Base-by-base conservation (phyloP, 768 basidiomycete genomes). In the Boletus reticulatus region DNA sequence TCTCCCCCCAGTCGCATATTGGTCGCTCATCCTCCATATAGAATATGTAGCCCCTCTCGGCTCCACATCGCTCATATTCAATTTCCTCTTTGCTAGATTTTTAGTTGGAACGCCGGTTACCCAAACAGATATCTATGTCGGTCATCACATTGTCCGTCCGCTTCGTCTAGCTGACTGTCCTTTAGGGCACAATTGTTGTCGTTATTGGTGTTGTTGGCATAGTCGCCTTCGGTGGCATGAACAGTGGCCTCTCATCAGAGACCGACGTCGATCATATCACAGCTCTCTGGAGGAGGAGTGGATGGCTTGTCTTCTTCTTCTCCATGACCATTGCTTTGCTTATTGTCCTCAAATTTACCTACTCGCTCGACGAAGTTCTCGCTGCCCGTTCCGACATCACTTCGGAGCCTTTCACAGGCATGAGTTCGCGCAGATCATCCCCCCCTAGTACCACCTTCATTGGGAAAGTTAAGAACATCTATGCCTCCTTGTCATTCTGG, bases 11-110 rank as follows among this genome's bases (percentile, higher is more conserved):
- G 37, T 45, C 51, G 14, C 6, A 16, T 37, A 17, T 29, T 16
- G 4, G 45, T 46, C 38, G 9, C 58, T 62, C 43, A 66, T 49
- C 49, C 55, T 70, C 56, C 50, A 8, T 53, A 16, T 72, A 84
- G 92, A 96, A 83, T 98, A 97, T 70, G 95, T 98, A 53, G 96
- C 96, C 2, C 95, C 95, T 3, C 81, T 98, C 5, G 95, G 96
- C 14, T 93, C 92, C 0, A 89, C 93, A 12, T 91, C 93, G 13
- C 84, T 98, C 58, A 85, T 98, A 53, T 98, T 98, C 78, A 98
- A 98, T 71, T 95, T 97, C 68, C 78, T 97, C 37, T 96, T 97
- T 69, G 96, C 96, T 37, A 84, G 89, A 62, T 89, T 93, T 66
- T 80, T 93, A 56, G 87, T 92, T 7, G 91, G 90, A 37, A 91